Evolutionary conservation across 2,329 filamentous ascomycete species (phyloP).

Genomic region (Fusarium sp.): DNA sequence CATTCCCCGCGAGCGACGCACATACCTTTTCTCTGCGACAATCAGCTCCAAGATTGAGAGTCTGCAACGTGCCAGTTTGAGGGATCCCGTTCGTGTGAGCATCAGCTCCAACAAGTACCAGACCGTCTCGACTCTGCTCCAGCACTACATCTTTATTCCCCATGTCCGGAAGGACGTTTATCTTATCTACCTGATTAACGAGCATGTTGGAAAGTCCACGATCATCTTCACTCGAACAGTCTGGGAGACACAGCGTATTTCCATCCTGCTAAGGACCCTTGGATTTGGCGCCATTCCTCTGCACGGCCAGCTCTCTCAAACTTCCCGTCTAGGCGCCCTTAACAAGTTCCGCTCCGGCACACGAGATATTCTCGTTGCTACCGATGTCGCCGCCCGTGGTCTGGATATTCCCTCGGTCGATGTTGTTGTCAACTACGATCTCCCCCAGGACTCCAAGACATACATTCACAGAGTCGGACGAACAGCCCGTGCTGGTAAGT

Average conservation of each 20-base stretch:
- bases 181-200: constrained; percentile 85
- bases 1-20: constrained; percentile 79
- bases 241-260: constrained; percentile 86
- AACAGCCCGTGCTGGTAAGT: constrained; percentile 87
- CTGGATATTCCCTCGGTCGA: constrained; percentile 94
- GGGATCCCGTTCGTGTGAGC: constrained; percentile 84
- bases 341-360: constrained; percentile 86
- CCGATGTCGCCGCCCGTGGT: constrained; percentile 92
- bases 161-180: constrained; percentile 90
- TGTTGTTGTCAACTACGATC: constrained; percentile 84
- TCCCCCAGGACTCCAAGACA: constrained; percentile 87
- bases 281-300: constrained; percentile 92
- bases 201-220: constrained; percentile 83
- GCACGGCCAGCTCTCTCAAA: constrained; percentile 91
- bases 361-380: constrained; percentile 90
- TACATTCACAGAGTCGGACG: constrained; percentile 91
- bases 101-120: constrained; percentile 88
- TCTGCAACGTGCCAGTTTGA: constrained; percentile 87
- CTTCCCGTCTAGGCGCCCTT: constrained; percentile 84
- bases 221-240: constrained; percentile 95
- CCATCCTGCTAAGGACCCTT: constrained; percentile 83
- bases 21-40: constrained; percentile 93
- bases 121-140: constrained; percentile 87
- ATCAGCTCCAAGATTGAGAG: constrained; percentile 95
- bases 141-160: constrained; percentile 87